Percentiles rank a stretch among this genome's conserved stretches.
Evolutionary conservation across 345 rosid species (phyloP).

Genomic region (Lepidium didymum): DNA sequence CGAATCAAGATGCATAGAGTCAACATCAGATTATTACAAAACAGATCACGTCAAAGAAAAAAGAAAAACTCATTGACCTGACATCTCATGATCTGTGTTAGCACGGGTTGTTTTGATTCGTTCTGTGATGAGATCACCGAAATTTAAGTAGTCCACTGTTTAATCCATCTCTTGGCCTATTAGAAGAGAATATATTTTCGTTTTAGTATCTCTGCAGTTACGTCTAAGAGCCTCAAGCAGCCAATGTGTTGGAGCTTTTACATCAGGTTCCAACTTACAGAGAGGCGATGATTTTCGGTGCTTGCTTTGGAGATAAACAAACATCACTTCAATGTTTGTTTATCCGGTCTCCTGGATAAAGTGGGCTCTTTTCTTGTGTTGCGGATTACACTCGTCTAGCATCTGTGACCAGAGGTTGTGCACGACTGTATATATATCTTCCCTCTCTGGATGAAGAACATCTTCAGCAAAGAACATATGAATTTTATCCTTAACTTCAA

Average conservation of each 20-base stretch:
- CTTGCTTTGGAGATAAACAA: background rate
- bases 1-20: no score
- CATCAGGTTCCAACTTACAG: background rate
- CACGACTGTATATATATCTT: slow-evolving; percentile 35
- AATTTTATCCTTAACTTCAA: slow-evolving; percentile 41
- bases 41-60: no score
- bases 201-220: background rate
- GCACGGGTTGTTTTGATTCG: background rate
- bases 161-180: background rate
- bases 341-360: background rate
- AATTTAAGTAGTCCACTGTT: background rate
- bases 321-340: background rate
- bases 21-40: no score
- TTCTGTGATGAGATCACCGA: no score
- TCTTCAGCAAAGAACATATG: slow-evolving; percentile 65
- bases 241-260: background rate
- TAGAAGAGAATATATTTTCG: background rate
- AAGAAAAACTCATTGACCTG: background rate
- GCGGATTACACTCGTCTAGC: slow-evolving; percentile 33
- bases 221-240: background rate
- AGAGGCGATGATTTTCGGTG: background rate
- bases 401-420: slow-evolving; percentile 41
- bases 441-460: slow-evolving; percentile 52
- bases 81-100: background rate
- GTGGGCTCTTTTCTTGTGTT: slow-evolving; percentile 18